Evolutionary conservation across 2,329 filamentous ascomycete species (phyloP).

Genomic region (Ophiostoma ips): DNA sequence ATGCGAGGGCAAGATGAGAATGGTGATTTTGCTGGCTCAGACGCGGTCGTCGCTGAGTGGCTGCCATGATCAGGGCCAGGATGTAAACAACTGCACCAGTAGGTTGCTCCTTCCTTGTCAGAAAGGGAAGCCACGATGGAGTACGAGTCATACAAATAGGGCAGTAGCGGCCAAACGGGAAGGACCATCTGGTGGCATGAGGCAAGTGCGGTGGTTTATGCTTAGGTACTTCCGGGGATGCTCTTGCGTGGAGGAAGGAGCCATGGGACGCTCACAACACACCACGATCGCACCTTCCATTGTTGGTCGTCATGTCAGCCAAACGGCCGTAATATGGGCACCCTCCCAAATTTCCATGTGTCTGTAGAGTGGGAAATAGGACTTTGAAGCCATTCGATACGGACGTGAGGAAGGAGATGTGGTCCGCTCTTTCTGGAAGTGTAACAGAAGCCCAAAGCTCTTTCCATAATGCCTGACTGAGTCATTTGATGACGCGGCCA

Average conservation of each 20-base stretch:
- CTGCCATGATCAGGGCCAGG: not conserved
- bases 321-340: too few species aligned
- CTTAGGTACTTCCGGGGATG: not conserved
- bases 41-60: not conserved
- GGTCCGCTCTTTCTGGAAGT: too few species aligned
- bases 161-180: not conserved
- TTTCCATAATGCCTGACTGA: too few species aligned
- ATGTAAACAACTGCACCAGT: not conserved
- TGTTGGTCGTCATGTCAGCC: too few species aligned
- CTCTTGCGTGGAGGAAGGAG: not conserved
- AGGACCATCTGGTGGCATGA: not conserved
- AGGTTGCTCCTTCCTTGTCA: not conserved
- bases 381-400: too few species aligned
- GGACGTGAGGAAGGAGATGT: too few species aligned
- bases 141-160: too few species aligned
- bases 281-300: not conserved
- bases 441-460: too few species aligned
- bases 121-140: not conserved
- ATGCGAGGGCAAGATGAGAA: not conserved
- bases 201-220: not conserved
- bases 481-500: too few species aligned
- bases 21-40: not conserved
- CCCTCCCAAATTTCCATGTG: too few species aligned
- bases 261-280: not conserved
- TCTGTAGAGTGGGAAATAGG: too few species aligned